Evolutionary conservation across 1,139 yeast species (phyloP).

Genomic region (Lodderomyces margitis): DNA sequence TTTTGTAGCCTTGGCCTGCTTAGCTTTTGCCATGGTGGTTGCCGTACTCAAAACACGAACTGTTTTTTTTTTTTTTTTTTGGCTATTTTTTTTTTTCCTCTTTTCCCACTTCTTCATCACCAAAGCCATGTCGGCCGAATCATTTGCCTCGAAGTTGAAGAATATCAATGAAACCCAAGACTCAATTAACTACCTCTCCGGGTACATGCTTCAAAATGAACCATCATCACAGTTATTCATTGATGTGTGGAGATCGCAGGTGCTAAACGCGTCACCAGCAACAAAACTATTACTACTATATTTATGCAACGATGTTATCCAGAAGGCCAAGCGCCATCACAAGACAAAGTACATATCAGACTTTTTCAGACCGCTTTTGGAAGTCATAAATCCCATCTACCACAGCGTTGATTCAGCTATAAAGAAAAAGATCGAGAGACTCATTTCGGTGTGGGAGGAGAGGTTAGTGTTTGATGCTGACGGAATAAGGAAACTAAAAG

Average conservation of each 20-base stretch:
- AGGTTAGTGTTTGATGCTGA: conserved; percentile 52
- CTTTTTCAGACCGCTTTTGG: conserved; percentile 51
- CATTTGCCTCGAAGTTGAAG: conserved; percentile 56
- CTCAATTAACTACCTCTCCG: conserved; percentile 77
- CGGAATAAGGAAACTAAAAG: conserved; percentile 45
- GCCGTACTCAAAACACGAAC: conserved; percentile 1
- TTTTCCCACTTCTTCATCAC: background rate
- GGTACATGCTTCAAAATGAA: conserved; percentile 76
- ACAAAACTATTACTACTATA: conserved; percentile 64
- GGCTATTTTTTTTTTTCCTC: conserved; percentile 3
- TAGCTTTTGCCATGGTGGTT: background rate
- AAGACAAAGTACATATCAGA: conserved; percentile 59
- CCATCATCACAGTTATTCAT: conserved; percentile 48
- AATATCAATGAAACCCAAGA: conserved; percentile 76
- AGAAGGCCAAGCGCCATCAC: conserved; percentile 68
- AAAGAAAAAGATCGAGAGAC: conserved; percentile 58
- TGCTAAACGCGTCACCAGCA: conserved; percentile 26
- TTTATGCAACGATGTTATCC: conserved; percentile 81
- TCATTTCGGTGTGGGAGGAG: conserved; percentile 74
- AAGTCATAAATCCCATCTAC: conserved; percentile 32
- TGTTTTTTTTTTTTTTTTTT: conserved; percentile 7
- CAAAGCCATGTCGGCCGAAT: conserved; percentile 18
- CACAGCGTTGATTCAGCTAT: conserved; percentile 35
- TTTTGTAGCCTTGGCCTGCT: background rate
- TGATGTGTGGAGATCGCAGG: conserved; percentile 53